Conservation (phyloP, 169 alveolate genomes). For the Babesia caballi region DNA sequence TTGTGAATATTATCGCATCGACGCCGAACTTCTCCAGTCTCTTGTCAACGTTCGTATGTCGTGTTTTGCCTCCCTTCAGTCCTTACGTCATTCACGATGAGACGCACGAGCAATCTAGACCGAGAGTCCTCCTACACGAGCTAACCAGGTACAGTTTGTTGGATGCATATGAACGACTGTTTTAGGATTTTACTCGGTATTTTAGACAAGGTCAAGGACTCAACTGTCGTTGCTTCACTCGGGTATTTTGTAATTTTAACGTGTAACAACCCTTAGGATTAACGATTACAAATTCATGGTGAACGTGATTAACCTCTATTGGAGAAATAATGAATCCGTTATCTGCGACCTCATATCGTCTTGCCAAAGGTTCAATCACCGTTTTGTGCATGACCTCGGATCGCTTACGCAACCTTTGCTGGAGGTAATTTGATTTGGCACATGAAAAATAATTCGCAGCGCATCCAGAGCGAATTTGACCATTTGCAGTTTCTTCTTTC, state of each 20-base stretch:
- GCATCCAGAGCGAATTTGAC: slow-evolving; percentile 6
- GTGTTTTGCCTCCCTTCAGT: slow-evolving; percentile 40
- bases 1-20: background rate
- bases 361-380: background rate
- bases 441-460: background rate
- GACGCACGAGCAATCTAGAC: background rate
- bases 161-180: background rate
- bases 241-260: slow-evolving; percentile 2
- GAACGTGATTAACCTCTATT: slow-evolving; percentile 39
- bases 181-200: slow-evolving; percentile 31
- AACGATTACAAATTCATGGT: slow-evolving; percentile 31
- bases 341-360: background rate
- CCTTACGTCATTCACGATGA: slow-evolving; percentile 49
- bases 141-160: slow-evolving; percentile 3
- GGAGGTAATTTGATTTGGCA: slow-evolving; percentile 1
- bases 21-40: background rate
- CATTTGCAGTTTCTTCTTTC: background rate
- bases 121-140: slow-evolving; percentile 17
- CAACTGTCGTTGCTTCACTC: background rate
- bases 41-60: slow-evolving; percentile 43
- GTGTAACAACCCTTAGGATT: background rate
- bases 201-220: slow-evolving; percentile 3
- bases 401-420: background rate
- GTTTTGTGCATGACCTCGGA: slow-evolving; percentile 13
- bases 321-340: slow-evolving; percentile 40